Conservation (phyloP, 176 grass and related monocot species). For the Phoenix roebelenii region DNA sequence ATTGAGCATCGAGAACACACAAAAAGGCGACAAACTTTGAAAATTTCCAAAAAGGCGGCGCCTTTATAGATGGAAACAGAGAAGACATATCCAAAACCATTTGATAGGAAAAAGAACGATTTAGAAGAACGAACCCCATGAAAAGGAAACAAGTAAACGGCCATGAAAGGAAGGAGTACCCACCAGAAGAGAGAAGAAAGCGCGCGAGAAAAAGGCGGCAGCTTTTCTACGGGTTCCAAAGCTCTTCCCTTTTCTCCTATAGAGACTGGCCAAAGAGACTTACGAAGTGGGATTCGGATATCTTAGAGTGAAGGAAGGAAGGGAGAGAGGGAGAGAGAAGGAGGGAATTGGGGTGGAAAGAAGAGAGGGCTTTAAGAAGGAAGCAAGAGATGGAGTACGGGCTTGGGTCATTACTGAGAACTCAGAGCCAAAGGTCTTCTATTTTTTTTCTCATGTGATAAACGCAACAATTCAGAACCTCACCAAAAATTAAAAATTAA, state of each 20-base stretch:
- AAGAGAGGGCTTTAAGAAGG: background rate
- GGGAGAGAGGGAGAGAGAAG: constrained; percentile 8
- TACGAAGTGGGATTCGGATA: constrained; percentile 45
- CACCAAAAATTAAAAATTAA: no score
- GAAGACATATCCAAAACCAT: background rate
- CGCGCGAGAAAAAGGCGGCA: background rate
- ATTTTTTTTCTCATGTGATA: no score
- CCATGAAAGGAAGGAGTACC: background rate
- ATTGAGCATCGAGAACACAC: no score
- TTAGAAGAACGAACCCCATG: no score
- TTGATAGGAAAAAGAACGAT: background rate
- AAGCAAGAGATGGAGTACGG: constrained; percentile 49
- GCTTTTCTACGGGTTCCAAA: background rate
- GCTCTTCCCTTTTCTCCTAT: background rate
- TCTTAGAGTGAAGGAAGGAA: constrained; percentile 26
- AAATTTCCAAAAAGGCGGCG: no score
- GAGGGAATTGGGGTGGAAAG: background rate
- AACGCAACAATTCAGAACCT: no score
- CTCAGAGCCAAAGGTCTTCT: background rate
- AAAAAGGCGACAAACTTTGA: no score
- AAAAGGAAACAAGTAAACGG: background rate
- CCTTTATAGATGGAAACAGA: no score
- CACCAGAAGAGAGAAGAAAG: background rate
- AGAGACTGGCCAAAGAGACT: constrained; percentile 19
- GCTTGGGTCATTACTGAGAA: background rate